These are phyloP conservation scores for Ceratocystis ficicola DNA, from an alignment of 2,329 filamentous ascomycete species.

Conservation along the genomic window DNA sequence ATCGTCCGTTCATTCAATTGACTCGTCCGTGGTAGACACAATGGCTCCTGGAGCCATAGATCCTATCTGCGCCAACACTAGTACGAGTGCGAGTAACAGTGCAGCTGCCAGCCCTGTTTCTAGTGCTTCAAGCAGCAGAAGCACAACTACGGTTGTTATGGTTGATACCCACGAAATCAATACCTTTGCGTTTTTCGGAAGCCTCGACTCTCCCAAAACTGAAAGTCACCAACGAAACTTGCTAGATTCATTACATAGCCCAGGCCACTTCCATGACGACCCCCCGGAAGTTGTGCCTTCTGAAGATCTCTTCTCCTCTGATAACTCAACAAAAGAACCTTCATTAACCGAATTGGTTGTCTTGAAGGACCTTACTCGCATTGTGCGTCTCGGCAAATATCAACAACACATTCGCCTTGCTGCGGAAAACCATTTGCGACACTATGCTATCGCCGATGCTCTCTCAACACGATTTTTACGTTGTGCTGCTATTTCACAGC, in stretches of 20 bases:
- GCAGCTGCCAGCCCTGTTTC: background rate
- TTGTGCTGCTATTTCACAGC: conserved; percentile 61
- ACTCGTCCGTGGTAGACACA: background rate
- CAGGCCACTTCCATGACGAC: conserved; percentile 12
- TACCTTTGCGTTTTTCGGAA: background rate
- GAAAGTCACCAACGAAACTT: background rate
- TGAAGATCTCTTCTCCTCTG: background rate
- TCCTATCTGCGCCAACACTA: background rate
- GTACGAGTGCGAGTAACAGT: background rate
- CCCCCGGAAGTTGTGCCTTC: conserved; percentile 17
- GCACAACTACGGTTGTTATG: background rate
- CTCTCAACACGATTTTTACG: conserved; percentile 62
- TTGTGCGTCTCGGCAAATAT: conserved; percentile 66
- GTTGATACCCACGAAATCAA: background rate
- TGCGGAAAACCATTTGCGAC: conserved; percentile 60
- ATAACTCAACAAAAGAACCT: conserved; percentile 34
- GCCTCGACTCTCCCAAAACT: background rate
- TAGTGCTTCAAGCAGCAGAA: background rate
- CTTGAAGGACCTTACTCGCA: conserved; percentile 63
- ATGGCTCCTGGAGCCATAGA: background rate
- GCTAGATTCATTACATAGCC: background rate
- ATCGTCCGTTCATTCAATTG: background rate
- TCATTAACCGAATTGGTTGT: conserved; percentile 42
- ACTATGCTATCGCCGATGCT: conserved; percentile 61
- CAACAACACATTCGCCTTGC: conserved; percentile 69